Evolutionary conservation across 2,329 filamentous ascomycete genomes (phyloP).

Genomic region (Neocatenulostroma microsporum): DNA sequence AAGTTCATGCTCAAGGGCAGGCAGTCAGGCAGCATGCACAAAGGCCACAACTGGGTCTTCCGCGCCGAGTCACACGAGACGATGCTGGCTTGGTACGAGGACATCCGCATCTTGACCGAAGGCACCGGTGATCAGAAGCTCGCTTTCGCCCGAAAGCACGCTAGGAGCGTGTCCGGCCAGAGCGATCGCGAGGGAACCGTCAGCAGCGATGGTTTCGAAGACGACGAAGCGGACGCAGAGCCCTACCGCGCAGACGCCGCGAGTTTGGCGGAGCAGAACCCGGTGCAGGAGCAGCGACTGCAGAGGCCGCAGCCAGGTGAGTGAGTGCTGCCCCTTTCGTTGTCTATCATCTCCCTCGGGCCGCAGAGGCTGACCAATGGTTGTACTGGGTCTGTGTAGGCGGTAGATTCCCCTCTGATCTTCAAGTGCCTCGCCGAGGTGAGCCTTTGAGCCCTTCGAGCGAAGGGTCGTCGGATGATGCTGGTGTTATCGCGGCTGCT

Average conservation of each 20-base stretch:
- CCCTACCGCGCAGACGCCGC: conserved; percentile 56
- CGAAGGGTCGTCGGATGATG: conserved; percentile 60
- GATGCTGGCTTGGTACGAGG: conserved; percentile 95
- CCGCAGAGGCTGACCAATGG: conserved; percentile 8
- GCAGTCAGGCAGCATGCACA: conserved; percentile 91
- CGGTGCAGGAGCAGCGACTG: conserved; percentile 36
- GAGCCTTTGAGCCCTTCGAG: conserved; percentile 57
- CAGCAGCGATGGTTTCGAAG: conserved; percentile 69
- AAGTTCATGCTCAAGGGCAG: conserved; percentile 98
- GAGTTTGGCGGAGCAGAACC: conserved; percentile 29
- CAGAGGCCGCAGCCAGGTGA: conserved; percentile 79
- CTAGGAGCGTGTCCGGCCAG: conserved; percentile 64
- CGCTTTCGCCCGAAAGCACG: conserved; percentile 76
- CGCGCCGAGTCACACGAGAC: conserved; percentile 70
- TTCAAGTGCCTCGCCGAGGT: conserved; percentile 67
- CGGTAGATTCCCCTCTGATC: conserved; percentile 86
- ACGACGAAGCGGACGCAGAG: conserved; percentile 59
- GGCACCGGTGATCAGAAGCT: conserved; percentile 80
- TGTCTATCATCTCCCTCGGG: conserved; percentile 14
- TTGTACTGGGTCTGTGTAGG: conserved; percentile 16
- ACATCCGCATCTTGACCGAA: conserved; percentile 83
- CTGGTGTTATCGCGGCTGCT: conserved; percentile 50
- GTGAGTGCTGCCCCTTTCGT: conserved; percentile 28
- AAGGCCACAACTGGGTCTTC: conserved; percentile 63
- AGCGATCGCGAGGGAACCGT: conserved; percentile 50